Evolutionary conservation across 176 grass and related monocot species (phyloP), one percentile per base, ranked within the genome.

Genomic region (Eragrostis nindensis): DNA sequence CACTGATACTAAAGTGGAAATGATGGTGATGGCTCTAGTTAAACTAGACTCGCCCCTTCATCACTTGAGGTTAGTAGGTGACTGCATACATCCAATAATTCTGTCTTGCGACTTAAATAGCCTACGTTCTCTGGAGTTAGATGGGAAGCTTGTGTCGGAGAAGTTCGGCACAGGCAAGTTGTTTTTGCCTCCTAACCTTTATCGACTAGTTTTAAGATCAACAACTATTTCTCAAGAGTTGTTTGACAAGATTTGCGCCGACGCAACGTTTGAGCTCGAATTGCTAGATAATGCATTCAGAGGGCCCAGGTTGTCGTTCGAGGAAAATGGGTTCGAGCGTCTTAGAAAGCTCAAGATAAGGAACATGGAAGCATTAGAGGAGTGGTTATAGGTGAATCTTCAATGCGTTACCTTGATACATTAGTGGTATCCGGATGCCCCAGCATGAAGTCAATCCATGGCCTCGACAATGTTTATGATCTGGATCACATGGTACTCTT

Each of bases 371-470:
- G 13, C 3, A 27, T 71, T 50, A 14, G 45, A 50, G 32, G 32
- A 7, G 1, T 15, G 29, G 15, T 22, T 30, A 17, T 71, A 1
- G 25, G 22, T 24, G 69, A 49, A 29, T 71, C 69, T 32, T 44
- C n/a, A 50, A 1, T 50, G 45, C n/a, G 13, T 71, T 2, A 9
- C 2, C 69, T 71, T 47, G 14, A 29, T 0, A 71, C 69, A 11
- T 17, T 71, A 11, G 45, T 30, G 68, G 30, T 50, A 3, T 71
- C 50, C 30, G 69, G 69, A 19, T 71, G 69, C 69, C 69, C 44
- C 69, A 71, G 50, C 24, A 49, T 71, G 69, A 71, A 50, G 45
- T 46, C 45, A 46, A 46, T 11, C 45, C 45, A 46, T 12, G 45
- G 69, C 69, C 45, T 50, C n/a, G 17, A 50, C 44, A 49, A 50